phyloP scores from a whole-genome alignment of 371 early-diverging fungal species.

The Nematocida displodere region DNA sequence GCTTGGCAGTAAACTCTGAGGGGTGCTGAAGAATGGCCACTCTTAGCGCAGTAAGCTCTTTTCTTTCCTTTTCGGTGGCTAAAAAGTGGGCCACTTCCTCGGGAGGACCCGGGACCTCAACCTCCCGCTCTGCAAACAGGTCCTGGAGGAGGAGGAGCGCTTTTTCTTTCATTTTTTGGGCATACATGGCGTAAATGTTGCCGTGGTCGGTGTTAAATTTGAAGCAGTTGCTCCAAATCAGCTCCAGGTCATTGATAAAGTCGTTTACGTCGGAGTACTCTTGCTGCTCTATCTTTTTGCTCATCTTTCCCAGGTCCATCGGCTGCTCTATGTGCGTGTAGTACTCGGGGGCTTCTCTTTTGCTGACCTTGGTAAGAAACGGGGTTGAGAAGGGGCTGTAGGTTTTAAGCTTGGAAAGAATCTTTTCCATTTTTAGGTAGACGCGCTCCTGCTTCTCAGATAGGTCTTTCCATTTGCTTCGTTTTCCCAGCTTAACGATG shows the following conservation, averaged over 20 bases:
- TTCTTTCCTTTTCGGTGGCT: conserved; percentile 22
- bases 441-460: conserved; percentile 45
- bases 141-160: conserved; percentile 36
- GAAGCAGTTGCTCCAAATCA: conserved; percentile 60
- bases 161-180: conserved; percentile 52
- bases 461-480: conserved; percentile 50
- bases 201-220: conserved; percentile 60
- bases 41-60: conserved; percentile 19
- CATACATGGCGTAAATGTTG: conserved; percentile 48
- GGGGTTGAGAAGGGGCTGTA: conserved; percentile 68
- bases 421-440: conserved; percentile 54
- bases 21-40: conserved; percentile 39
- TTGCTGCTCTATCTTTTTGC: conserved; percentile 69
- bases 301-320: conserved; percentile 81
- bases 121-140: conserved; percentile 33
- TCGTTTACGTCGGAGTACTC: conserved; percentile 71
- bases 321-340: conserved; percentile 80
- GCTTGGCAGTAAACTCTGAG: conserved; percentile 1
- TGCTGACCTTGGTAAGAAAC: conserved; percentile 79
- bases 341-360: conserved; percentile 86
- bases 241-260: conserved; percentile 71
- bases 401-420: conserved; percentile 57
- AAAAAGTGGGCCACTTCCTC: conserved; percentile 20
- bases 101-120: conserved; percentile 6
- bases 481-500: conserved; percentile 19